These are phyloP conservation scores for Barnettozyma pratensis DNA, from an alignment of 805 yeast genomes.

Conservation along the genomic window DNA sequence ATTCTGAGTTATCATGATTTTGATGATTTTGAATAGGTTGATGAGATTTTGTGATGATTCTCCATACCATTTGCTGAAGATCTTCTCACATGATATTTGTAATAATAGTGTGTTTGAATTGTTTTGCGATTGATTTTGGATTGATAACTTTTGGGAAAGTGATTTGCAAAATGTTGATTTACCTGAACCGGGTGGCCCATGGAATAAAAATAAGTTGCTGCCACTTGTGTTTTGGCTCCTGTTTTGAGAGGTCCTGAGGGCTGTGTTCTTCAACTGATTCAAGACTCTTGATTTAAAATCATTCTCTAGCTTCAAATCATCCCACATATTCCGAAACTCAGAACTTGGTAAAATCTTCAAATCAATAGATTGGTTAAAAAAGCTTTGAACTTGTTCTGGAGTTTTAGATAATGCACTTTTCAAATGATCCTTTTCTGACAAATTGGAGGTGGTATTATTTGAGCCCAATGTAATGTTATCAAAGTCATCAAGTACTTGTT, in stretches of 20 bases:
- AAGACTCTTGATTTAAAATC: conserved; percentile 28
- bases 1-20: conserved; percentile 18
- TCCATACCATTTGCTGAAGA: conserved; percentile 43
- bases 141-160: conserved; percentile 35
- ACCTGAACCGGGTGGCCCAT: conserved; percentile 46
- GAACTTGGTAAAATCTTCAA: conserved; percentile 27
- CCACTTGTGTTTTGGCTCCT: conserved; percentile 1
- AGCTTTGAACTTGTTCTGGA: conserved; percentile 1
- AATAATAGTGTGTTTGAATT: conserved; percentile 27
- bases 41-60: conserved; percentile 40
- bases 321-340: conserved; percentile 31
- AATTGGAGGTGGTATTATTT: conserved; percentile 1
- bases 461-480: conserved; percentile 26
- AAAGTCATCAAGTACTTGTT: conserved; percentile 20
- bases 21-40: conserved; percentile 31
- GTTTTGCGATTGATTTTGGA: conserved; percentile 13
- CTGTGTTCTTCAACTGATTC: conserved; percentile 13
- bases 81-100: conserved; percentile 38
- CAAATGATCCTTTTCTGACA: neutral
- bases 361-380: conserved; percentile 6
- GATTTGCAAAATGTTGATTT: conserved; percentile 39
- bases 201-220: conserved; percentile 24
- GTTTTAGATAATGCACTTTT: conserved; percentile 9
- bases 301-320: conserved; percentile 27
- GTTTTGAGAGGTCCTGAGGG: conserved; percentile 13